Evolutionary conservation across 352 stramenopile genomes (phyloP), one percentile per base, ranked within the genome.

Genomic region (Pythium insidiosum): DNA sequence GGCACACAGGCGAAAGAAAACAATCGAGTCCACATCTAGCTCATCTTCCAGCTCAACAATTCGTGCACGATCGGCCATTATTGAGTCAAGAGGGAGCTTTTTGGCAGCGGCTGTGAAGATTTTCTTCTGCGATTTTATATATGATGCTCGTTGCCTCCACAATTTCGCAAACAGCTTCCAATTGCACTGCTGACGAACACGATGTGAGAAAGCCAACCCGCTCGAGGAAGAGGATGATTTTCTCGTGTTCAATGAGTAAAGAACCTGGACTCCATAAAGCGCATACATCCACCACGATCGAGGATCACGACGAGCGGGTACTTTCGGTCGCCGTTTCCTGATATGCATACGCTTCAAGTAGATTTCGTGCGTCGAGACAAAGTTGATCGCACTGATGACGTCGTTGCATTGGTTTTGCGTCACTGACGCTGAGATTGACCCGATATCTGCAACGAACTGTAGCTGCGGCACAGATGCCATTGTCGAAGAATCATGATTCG

Each of bases 271-370:
- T 19, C 76, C 75, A 26, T 72, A 68, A 10, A 91, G 47, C 1
- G 78, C 81, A 25, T 94, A 91, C 43, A 80, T 54, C 81, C 81
- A 94, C 81, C 81, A 94, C 38, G 58, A 41, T 22, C 49, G 69
- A 3, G 69, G 55, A 28, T 88, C 66, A 2, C 59, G 60, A 12
- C 56, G 61, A 20, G 88, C 50, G 11, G 73, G 46, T 24, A 73
- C 61, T 11, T 43, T 68, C 15, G 78, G 78, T 7, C 81, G 65
- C 26, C 84, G 74, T 38, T 71, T 68, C 18, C 76, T 67, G 29
- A 74, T 88, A 40, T 90, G 78, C 39, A 90, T 73, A 4, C 74
- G 68, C 50, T 91, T 91, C 21, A 94, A 61, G 53, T 88, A 90
- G 51, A 77, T 66, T 29, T 93, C 80, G 40, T 93, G 78, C 0